Evolutionary conservation across 2,329 filamentous ascomycete species (phyloP).

Genomic region (Fusarium sp.): DNA sequence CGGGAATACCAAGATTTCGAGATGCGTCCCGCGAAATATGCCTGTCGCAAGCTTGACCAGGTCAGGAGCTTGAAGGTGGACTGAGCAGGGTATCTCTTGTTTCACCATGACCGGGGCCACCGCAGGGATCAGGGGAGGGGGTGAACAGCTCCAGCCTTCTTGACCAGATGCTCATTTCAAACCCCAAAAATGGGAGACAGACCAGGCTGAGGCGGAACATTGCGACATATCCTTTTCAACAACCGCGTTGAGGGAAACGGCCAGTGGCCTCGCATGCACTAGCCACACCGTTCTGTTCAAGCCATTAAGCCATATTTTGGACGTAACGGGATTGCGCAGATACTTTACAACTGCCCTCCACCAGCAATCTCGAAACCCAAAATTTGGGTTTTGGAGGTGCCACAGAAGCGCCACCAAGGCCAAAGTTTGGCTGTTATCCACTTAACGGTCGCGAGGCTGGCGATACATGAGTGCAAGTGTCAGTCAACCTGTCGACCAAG

Average conservation of each 20-base stretch:
- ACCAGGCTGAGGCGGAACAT: conserved; percentile 39
- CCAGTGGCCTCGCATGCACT: conserved; percentile 31
- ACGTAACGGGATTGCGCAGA: background rate
- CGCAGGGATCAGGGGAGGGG: conserved; percentile 42
- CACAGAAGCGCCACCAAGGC: conserved; percentile 25
- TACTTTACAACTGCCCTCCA: conserved; percentile 4
- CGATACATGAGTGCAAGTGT: conserved; percentile 8
- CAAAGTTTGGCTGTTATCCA: conserved; percentile 14
- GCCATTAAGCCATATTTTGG: conserved; percentile 7
- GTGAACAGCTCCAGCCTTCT: conserved; percentile 24
- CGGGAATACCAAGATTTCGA: conserved; percentile 37
- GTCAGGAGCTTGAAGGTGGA: conserved; percentile 53
- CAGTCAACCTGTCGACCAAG: conserved; percentile 9
- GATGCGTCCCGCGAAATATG: conserved; percentile 27
- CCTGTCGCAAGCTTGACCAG: conserved; percentile 57
- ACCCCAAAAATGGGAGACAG: conserved; percentile 32
- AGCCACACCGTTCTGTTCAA: conserved; percentile 34
- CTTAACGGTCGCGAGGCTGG: conserved; percentile 37
- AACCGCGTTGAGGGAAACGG: conserved; percentile 16
- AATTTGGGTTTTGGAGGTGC: conserved; percentile 11
- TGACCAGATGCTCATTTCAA: conserved; percentile 32
- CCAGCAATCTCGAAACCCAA: conserved; percentile 16
- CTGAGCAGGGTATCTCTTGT: conserved; percentile 61
- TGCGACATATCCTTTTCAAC: conserved; percentile 36
- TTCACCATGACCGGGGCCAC: conserved; percentile 59